These are phyloP conservation scores for Dalbergia cultrata DNA, from an alignment of 306 rosid genomes.

Conservation along the genomic window DNA sequence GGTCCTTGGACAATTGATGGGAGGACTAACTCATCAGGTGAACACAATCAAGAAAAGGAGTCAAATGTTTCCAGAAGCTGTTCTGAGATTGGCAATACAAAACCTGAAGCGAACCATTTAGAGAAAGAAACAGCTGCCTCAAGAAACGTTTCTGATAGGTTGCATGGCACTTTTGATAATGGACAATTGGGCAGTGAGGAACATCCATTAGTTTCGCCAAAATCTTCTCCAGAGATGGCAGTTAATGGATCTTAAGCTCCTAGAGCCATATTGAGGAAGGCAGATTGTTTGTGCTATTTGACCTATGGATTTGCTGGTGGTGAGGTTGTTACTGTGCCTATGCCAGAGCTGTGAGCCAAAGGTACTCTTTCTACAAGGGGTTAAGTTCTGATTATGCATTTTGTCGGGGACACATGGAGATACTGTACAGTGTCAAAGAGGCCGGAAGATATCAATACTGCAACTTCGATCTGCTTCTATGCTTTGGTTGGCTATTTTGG, in stretches of 20 bases:
- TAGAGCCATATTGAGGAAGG: conserved; percentile 34
- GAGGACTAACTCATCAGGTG: conserved; percentile 42
- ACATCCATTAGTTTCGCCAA: conserved; percentile 73
- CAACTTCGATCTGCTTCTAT: conserved; percentile 51
- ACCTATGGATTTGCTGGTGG: conserved; percentile 59
- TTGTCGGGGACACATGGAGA: conserved; percentile 53
- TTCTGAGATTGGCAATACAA: conserved; percentile 50
- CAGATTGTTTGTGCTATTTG: conserved; percentile 43
- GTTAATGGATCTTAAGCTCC: conserved; percentile 75
- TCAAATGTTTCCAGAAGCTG: conserved; percentile 52
- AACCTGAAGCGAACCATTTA: conserved; percentile 55
- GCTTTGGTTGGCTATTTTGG: conserved; percentile 50
- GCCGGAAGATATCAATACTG: conserved; percentile 46
- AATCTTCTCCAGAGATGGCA: conserved; percentile 92
- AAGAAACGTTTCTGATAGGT: conserved; percentile 63
- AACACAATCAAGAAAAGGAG: conserved; percentile 53
- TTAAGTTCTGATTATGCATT: conserved; percentile 48
- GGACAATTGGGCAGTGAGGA: conserved; percentile 77
- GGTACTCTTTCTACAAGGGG: conserved; percentile 38
- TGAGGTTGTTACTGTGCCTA: conserved; percentile 48
- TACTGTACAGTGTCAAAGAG: conserved; percentile 60
- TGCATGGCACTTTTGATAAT: conserved; percentile 57
- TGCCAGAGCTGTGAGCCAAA: conserved; percentile 34
- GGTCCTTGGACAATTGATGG: too few relatives aligned
- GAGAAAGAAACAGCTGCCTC: conserved; percentile 67